Evolutionary conservation across 257 asterid genomes (phyloP).

Genomic region (Jacaranda copaia): DNA sequence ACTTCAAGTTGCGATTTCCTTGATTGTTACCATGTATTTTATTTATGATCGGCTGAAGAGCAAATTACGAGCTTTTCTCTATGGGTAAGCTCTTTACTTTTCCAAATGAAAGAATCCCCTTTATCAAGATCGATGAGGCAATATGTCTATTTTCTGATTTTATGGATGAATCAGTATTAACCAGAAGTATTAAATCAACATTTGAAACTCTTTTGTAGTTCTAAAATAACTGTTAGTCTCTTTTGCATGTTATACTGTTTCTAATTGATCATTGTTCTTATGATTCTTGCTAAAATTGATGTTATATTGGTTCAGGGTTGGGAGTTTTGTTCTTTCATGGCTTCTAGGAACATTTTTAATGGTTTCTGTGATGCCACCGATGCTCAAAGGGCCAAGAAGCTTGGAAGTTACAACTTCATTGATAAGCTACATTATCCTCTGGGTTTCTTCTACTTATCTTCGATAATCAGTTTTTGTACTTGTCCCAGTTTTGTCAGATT

Average conservation of each 20-base stretch:
- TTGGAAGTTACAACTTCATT: slow-evolving; percentile 95
- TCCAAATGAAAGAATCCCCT: slow-evolving; percentile 2
- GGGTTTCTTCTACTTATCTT: slow-evolving; percentile 95
- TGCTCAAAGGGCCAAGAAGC: slow-evolving; percentile 85
- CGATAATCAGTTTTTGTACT: slow-evolving; percentile 45
- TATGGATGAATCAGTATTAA: too few species aligned
- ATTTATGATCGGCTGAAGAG: slow-evolving; percentile 81
- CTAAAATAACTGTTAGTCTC: too few species aligned
- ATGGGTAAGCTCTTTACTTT: slow-evolving; percentile 66
- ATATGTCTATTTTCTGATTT: too few species aligned
- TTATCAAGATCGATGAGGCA: slow-evolving; percentile 2
- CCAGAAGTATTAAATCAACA: too few species aligned
- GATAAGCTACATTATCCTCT: slow-evolving; percentile 83
- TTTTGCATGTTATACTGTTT: neutral
- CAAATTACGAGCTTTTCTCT: slow-evolving; percentile 75
- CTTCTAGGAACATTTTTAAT: slow-evolving; percentile 93
- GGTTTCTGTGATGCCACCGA: slow-evolving; percentile 95
- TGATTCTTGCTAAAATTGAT: neutral
- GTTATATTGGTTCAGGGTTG: slow-evolving; percentile 68
- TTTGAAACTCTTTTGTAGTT: too few species aligned
- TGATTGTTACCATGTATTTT: slow-evolving; percentile 75
- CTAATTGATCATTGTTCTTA: neutral
- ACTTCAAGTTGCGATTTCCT: slow-evolving; percentile 86
- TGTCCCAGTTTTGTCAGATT: slow-evolving; percentile 51
- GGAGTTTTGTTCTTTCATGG: slow-evolving; percentile 84